These are phyloP conservation scores for Cadophora sp. DNA, from an alignment of 2,329 filamentous ascomycete species.

Conservation along the genomic window DNA sequence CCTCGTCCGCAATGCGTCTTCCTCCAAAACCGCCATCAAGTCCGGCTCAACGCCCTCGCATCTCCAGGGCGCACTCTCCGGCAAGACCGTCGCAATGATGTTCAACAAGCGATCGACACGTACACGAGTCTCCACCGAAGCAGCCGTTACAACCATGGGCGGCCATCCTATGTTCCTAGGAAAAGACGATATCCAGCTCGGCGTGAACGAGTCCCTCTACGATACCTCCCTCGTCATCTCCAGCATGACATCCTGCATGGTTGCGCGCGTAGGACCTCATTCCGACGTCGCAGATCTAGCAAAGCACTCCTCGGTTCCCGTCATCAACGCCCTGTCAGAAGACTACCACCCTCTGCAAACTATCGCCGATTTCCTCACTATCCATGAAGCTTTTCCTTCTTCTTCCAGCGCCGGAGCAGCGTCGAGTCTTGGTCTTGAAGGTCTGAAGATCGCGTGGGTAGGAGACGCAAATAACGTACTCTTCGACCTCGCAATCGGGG, in stretches of 20 bases:
- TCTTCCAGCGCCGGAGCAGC: slow-evolving; percentile 41
- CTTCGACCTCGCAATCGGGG: slow-evolving; percentile 89
- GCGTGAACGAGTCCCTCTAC: slow-evolving; percentile 93
- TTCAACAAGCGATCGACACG: slow-evolving; percentile 96
- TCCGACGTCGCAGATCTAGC: slow-evolving; percentile 76
- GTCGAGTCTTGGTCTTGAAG: slow-evolving; percentile 69
- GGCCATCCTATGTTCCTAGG: slow-evolving; percentile 97
- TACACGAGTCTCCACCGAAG: slow-evolving; percentile 92
- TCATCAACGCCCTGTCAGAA: slow-evolving; percentile 88
- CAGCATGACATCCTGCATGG: slow-evolving; percentile 87
- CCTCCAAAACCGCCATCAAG: slow-evolving; percentile 80
- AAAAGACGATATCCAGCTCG: slow-evolving; percentile 94
- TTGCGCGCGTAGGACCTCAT: slow-evolving; percentile 79
- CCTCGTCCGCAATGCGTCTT: slow-evolving; percentile 81
- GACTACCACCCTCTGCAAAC: slow-evolving; percentile 94
- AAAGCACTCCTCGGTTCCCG: slow-evolving; percentile 76
- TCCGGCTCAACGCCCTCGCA: slow-evolving; percentile 64
- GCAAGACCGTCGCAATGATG: slow-evolving; percentile 90
- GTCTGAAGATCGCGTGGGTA: slow-evolving; percentile 93
- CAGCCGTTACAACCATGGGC: slow-evolving; percentile 84
- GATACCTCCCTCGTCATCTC: slow-evolving; percentile 93
- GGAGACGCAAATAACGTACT: slow-evolving; percentile 98
- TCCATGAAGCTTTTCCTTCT: slow-evolving; percentile 76
- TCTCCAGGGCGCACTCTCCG: slow-evolving; percentile 68
- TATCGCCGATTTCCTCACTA: slow-evolving; percentile 91